Percentiles rank a stretch among this genome's conserved stretches.
These are phyloP conservation scores for Breviolum minutum DNA, from an alignment of 73 alveolate species.

Conservation along the genomic window DNA sequence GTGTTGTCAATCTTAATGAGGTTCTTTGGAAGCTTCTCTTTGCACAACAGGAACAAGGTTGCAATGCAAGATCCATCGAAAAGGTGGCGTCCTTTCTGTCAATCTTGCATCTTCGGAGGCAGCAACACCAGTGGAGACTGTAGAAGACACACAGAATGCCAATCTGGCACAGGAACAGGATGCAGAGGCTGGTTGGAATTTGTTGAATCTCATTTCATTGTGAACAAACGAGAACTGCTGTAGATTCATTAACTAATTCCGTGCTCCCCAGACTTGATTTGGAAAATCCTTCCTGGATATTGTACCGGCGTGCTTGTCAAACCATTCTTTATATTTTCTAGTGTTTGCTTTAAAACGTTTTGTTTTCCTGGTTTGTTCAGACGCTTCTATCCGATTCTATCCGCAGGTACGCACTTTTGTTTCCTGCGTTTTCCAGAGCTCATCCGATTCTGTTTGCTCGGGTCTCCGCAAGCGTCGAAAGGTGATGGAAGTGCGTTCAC, in stretches of 20 bases:
- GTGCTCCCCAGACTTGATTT: no score
- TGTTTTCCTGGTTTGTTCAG: background rate
- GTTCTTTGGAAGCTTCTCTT: no score
- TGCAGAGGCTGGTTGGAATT: background rate
- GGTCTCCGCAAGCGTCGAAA: conserved; percentile 82
- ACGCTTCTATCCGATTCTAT: no score
- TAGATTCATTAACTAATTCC: background rate
- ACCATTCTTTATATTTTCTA: no score
- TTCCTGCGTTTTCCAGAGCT: conserved; percentile 22
- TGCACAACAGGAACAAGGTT: no score
- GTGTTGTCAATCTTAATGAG: no score
- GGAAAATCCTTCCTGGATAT: no score
- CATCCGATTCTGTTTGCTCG: conserved; percentile 38
- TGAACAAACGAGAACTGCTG: background rate
- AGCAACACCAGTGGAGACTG: conserved; percentile 94
- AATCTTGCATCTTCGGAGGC: conserved; percentile 81
- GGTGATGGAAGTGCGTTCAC: conserved; percentile 66
- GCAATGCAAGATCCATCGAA: no score
- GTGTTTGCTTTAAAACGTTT: background rate
- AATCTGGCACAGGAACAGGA: background rate
- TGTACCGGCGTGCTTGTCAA: no score
- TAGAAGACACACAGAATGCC: conserved; percentile 72
- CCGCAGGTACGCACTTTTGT: background rate
- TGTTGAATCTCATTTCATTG: background rate
- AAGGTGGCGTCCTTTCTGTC: conserved; percentile 34